Conservation (phyloP, 176 grass and related monocot genomes). For the Oryza coarctata region DNA sequence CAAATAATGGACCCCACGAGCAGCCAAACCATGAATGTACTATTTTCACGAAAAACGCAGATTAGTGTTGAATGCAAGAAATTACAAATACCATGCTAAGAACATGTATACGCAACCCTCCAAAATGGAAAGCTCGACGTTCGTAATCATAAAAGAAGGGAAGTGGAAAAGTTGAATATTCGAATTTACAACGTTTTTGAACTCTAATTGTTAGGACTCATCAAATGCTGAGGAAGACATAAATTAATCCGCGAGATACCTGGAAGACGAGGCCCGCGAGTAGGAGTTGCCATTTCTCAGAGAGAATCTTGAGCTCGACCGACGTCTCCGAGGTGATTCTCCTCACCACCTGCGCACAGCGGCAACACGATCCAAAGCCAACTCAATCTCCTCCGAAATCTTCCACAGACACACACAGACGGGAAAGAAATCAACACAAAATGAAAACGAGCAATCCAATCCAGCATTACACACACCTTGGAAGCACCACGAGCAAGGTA, state of each 20-base stretch:
- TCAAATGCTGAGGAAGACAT: not conserved
- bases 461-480: conserved; percentile 41
- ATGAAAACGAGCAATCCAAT: not conserved
- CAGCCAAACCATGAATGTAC: conserved; percentile 87
- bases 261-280: conserved; percentile 77
- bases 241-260: conserved; percentile 40
- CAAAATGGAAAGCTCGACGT: too few species aligned
- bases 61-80: not conserved
- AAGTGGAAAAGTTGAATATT: not conserved
- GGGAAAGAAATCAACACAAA: not conserved
- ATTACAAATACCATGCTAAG: not conserved
- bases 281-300: conserved; percentile 85
- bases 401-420: not conserved
- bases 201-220: not conserved
- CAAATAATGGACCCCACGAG: conserved; percentile 86
- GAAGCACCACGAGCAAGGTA: conserved; percentile 71
- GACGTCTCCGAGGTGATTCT: conserved; percentile 69
- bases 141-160: too few species aligned
- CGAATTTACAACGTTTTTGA: not conserved
- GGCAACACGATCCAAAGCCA: conserved; percentile 1
- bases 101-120: too few species aligned
- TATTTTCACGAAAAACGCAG: conserved; percentile 26
- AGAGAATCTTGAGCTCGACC: conserved; percentile 76
- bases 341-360: conserved; percentile 54
- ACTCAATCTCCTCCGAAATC: not conserved